Base-by-base conservation (phyloP, 768 basidiomycete species). In the Boletus bicolor region DNA sequence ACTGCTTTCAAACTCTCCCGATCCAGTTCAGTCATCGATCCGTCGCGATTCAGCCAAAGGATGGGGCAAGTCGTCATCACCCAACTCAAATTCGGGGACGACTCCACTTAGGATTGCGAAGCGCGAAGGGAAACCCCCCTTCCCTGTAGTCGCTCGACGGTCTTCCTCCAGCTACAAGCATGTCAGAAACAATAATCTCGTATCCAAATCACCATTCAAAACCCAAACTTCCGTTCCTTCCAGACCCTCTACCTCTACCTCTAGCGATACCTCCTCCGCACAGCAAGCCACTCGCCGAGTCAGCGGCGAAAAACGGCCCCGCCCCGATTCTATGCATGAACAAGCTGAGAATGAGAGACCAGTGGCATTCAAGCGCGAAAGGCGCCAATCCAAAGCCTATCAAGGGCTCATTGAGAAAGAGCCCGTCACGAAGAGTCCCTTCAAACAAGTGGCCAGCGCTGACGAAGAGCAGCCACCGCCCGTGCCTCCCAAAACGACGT, bases 151-250 rank as follows among this genome's bases (percentile, higher is more conserved):
- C 44, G 83, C 85, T 46, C 83, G 91, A 34, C 81, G 91, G 42
- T 79, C 82, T 15, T 91, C 89, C 8, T 86, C 84, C 41, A 91
- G 88, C 70, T 93, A 86, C 73, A 86, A 82, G 60, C 90, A 90
- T 70, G 80, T 92, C 60, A 81, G 79, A 64, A 85, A 76, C 63
- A 89, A 85, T 68, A 85, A 87, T 66, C 84, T 92, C 53, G 91
- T 93, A 17, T 85, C 87, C 30, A 91, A 91, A 62, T 93, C 91
- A 11, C 91, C 91, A 10, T 93, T 93, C 76, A 89, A 87, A 64
- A 82, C 82, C 3, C 82, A 84, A 57, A 76, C 82, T 26, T 77
- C 82, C 46, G 76, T 77, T n/a, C 76, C 82, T 34, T 70, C 79
- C 4, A 58, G 43, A 55, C 65, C 67, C 0, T 65, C 61, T 15